Evolutionary conservation across 1,284 basidiomycete genomes (phyloP), one percentile per base, ranked within the genome.

Genomic region (Ganoderma multipileum): DNA sequence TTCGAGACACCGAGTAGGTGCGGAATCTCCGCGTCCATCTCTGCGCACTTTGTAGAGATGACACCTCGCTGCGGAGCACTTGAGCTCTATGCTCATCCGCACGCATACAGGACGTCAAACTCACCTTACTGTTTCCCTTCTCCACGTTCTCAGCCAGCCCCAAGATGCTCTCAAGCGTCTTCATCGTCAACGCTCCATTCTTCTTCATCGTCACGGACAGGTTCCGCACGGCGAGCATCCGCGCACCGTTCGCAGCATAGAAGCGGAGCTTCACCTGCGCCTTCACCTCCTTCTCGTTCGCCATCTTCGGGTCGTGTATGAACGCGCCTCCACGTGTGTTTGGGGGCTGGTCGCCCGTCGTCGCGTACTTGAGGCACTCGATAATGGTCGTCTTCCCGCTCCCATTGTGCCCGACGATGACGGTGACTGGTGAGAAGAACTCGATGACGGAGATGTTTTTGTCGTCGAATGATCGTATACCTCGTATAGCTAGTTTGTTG

Each of bases 341-440:
- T 0, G 98, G 96, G 0, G 98, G 98, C 74, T 99, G 91, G 80
- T 99, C 97, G 41, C 98, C 98, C 0, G 98, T 99, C 0, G 97
- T 98, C 5, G 96, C 96, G 79, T 99, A 99, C 83, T 99, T 99
- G 78, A 99, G 89, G 81, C 97, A 99, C 84, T 99, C 98, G 80
- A 99, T 99, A 79, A 99, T 95, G 1, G 97, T 99, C 77, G 98
- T 99, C 84, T 99, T 99, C 63, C 98, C 98, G 74, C 95, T 97
- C 18, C 98, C 98, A 82, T 99, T 99, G 83, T 97, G 95, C 6
- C 98, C 98, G 9, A 99, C 97, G 73, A 99, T 99, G 78, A 99
- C 97, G 0, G 98, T 99, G 66, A 99, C 93, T 2, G 98, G 98
- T 18, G 92, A 92, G 83, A 96, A 98, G 84, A 99, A 99, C 80